A percentile compares a stretch with the other conserved stretches of the same genome.
Evolutionary conservation across 257 asterid species (phyloP).

Genomic region (Rehmannia glutinosa): DNA sequence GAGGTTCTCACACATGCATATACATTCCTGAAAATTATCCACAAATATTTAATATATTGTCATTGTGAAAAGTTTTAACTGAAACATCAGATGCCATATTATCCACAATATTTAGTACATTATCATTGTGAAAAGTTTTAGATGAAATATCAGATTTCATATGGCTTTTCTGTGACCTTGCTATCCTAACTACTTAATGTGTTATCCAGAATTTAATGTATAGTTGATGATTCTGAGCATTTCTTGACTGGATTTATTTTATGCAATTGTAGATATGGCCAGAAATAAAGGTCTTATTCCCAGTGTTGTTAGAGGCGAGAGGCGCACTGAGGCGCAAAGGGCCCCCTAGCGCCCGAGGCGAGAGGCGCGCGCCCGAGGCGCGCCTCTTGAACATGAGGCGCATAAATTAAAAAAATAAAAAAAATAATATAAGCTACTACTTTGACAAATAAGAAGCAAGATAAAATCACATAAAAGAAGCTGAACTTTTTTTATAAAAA

Average conservation of each 20-base stretch:
- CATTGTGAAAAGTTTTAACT: not conserved
- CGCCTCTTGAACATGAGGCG: too few species aligned
- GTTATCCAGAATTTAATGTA: too few species aligned
- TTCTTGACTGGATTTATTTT: constrained; percentile 14
- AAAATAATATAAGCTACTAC: too few species aligned
- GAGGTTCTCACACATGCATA: constrained; percentile 44
- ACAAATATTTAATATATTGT: not conserved
- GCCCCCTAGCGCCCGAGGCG: too few species aligned
- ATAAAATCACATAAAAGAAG: too few species aligned
- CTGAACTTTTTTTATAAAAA: too few species aligned
- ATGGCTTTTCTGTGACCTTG: not conserved
- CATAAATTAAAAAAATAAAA: too few species aligned
- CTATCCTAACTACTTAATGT: too few species aligned
- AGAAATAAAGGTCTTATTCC: constrained; percentile 95
- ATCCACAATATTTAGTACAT: not conserved
- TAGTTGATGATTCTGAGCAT: constrained; percentile 1
- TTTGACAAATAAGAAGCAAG: too few species aligned
- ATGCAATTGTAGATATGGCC: constrained; percentile 73
- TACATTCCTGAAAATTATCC: constrained; percentile 14
- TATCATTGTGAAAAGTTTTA: not conserved
- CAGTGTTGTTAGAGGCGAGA: too few species aligned
- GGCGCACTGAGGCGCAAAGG: too few species aligned
- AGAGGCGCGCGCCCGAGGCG: too few species aligned
- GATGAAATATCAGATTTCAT: not conserved
- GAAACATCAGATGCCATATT: not conserved